These are phyloP conservation scores for Ceratobasidium sp. DNA, from an alignment of 1,284 basidiomycete genomes.

Conservation along the genomic window DNA sequence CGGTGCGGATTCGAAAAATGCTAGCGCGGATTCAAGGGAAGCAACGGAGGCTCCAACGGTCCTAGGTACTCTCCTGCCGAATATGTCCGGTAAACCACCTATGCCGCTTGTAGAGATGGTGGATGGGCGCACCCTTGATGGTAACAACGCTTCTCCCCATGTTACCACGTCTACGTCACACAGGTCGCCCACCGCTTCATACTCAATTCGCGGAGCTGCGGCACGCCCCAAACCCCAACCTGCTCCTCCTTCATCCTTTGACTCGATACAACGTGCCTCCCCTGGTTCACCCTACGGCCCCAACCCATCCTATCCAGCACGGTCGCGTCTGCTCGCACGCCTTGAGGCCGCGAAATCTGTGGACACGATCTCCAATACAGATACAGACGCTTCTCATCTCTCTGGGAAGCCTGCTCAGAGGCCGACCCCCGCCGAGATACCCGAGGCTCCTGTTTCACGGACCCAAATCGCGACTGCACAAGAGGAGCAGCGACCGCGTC, in stretches of 20 bases:
- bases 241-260: slow-evolving; percentile 23
- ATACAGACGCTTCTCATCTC: slow-evolving; percentile 30
- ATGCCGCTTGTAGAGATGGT: not conserved
- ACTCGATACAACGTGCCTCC: slow-evolving; percentile 42
- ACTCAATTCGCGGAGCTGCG: slow-evolving; percentile 38
- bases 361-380: slow-evolving; percentile 20
- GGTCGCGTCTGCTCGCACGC: slow-evolving; percentile 29
- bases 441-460: slow-evolving; percentile 27
- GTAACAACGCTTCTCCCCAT: slow-evolving; percentile 1
- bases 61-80: not conserved
- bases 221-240: slow-evolving; percentile 32
- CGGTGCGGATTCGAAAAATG: slow-evolving; percentile 12
- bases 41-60: not conserved
- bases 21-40: not conserved
- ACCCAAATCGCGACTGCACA: not conserved
- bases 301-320: slow-evolving; percentile 1
- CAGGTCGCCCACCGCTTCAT: slow-evolving; percentile 29
- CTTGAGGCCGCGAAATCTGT: slow-evolving; percentile 37
- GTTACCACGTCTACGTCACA: slow-evolving; percentile 6
- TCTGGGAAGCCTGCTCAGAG: slow-evolving; percentile 16
- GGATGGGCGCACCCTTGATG: slow-evolving; percentile 9
- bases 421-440: slow-evolving; percentile 19
- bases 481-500: slow-evolving; percentile 23
- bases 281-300: slow-evolving; percentile 9
- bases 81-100: not conserved